Conservation (phyloP, 495 filamentous ascomycete genomes). For the Achaetomiella virescens region DNA sequence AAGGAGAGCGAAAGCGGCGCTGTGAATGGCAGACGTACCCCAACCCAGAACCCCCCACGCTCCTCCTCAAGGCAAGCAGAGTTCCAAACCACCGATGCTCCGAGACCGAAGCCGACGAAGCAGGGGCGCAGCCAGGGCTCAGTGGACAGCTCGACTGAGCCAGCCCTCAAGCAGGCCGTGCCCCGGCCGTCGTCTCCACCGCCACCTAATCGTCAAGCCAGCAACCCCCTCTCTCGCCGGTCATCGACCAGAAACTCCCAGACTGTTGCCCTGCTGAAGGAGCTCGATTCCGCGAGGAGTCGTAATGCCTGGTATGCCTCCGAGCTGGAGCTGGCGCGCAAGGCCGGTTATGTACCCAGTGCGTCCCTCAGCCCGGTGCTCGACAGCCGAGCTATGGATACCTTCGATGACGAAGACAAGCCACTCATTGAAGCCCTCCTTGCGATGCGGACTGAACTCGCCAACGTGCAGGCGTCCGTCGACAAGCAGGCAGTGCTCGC, state of each 20-base stretch:
- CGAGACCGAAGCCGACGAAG: constrained; percentile 30
- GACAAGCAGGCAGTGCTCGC: constrained; percentile 78
- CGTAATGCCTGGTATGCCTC: constrained; percentile 96
- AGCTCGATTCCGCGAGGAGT: constrained; percentile 73
- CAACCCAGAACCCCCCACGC: constrained; percentile 25
- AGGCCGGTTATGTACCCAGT: constrained; percentile 77
- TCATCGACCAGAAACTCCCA: constrained; percentile 51
- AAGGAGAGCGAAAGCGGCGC: constrained; percentile 39
- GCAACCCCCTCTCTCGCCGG: constrained; percentile 43
- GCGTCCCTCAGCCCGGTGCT: constrained; percentile 64
- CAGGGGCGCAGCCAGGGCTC: constrained; percentile 42
- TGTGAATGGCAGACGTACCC: constrained; percentile 56
- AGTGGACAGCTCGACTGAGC: constrained; percentile 45
- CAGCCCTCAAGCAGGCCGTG: constrained; percentile 35
- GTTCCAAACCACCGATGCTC: constrained; percentile 18
- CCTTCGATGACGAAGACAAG: constrained; percentile 82
- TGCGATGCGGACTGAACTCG: constrained; percentile 78
- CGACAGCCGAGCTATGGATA: constrained; percentile 68
- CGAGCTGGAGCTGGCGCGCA: constrained; percentile 81
- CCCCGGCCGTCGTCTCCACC: constrained; percentile 47
- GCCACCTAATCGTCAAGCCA: constrained; percentile 45
- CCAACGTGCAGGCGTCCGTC: constrained; percentile 77
- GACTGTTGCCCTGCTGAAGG: constrained; percentile 62
- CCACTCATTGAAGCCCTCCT: constrained; percentile 90
- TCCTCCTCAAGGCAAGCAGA: constrained; percentile 29